A percentile compares a stretch with the other conserved stretches of the same genome.
These are phyloP conservation scores for Dendrobium chrysotoxum DNA, from an alignment of 106 monocot genomes.

Conservation along the genomic window DNA sequence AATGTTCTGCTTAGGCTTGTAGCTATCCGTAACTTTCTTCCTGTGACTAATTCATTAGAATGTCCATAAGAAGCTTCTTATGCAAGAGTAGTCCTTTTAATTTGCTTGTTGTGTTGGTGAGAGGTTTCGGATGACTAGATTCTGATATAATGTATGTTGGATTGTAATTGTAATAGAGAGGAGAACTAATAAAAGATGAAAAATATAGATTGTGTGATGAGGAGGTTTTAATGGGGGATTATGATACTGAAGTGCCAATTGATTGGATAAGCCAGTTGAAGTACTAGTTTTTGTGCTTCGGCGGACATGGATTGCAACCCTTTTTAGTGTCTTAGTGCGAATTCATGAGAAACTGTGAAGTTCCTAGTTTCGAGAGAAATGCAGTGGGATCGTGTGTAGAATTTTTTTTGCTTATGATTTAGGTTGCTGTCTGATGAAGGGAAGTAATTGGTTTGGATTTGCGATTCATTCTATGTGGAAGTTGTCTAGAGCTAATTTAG, in stretches of 20 bases:
- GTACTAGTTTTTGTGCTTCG: background rate
- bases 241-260: background rate
- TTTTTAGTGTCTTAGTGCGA: background rate
- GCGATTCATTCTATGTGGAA: too few species aligned
- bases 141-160: background rate
- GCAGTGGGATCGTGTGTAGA: background rate
- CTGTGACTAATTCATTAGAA: too few species aligned
- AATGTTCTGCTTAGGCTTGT: too few species aligned
- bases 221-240: background rate
- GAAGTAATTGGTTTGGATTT: too few species aligned
- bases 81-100: background rate
- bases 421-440: background rate
- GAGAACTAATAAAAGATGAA: background rate
- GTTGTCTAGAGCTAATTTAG: too few species aligned
- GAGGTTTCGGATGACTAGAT: background rate
- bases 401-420: background rate
- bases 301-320: too few species aligned
- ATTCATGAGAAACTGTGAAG: background rate
- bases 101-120: background rate
- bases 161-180: background rate
- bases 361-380: background rate
- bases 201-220: background rate
- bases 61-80: background rate
- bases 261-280: background rate
- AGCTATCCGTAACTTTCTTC: too few species aligned